These are phyloP conservation scores for Lachancea dasiensis DNA, from an alignment of 805 yeast species.

Conservation along the genomic window DNA sequence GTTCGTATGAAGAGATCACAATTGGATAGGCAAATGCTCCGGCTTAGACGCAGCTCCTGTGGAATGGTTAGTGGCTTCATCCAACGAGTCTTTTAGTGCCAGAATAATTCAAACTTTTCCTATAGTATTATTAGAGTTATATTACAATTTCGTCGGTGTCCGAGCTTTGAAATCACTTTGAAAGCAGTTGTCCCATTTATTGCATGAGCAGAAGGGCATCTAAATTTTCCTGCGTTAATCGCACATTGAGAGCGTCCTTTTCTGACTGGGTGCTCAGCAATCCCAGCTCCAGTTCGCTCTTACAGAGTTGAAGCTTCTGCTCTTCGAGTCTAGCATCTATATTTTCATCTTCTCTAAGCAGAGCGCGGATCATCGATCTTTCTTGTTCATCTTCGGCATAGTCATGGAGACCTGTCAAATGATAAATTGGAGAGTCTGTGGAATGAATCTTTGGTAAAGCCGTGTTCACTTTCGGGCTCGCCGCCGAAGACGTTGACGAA, in stretches of 20 bases:
- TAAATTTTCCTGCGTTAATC: constrained; percentile 33
- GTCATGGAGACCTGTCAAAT: constrained; percentile 20
- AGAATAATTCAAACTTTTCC: too few relatives aligned
- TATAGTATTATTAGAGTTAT: too few relatives aligned
- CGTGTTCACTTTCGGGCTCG: background rate
- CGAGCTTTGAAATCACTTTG: too few relatives aligned
- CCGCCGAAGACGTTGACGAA: background rate
- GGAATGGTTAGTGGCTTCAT: too few relatives aligned
- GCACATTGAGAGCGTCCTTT: constrained; percentile 32
- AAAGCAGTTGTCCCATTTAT: background rate
- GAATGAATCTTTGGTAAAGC: background rate
- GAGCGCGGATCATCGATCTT: constrained; percentile 14
- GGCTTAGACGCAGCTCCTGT: too few relatives aligned
- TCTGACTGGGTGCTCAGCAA: constrained; percentile 25
- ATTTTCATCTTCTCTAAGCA: constrained; percentile 18
- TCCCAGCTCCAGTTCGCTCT: constrained; percentile 26
- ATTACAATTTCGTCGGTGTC: too few relatives aligned
- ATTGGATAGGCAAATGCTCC: too few relatives aligned
- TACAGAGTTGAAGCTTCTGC: constrained; percentile 16
- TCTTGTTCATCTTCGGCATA: constrained; percentile 8
- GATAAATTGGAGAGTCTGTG: constrained; percentile 20
- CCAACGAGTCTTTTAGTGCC: too few relatives aligned
- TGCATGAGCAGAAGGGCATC: constrained; percentile 21
- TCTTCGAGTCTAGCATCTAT: constrained; percentile 24
- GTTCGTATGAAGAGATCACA: too few relatives aligned